These are phyloP conservation scores for Picochlorum sp. DNA, from an alignment of 139 green algal species.

Conservation along the genomic window DNA sequence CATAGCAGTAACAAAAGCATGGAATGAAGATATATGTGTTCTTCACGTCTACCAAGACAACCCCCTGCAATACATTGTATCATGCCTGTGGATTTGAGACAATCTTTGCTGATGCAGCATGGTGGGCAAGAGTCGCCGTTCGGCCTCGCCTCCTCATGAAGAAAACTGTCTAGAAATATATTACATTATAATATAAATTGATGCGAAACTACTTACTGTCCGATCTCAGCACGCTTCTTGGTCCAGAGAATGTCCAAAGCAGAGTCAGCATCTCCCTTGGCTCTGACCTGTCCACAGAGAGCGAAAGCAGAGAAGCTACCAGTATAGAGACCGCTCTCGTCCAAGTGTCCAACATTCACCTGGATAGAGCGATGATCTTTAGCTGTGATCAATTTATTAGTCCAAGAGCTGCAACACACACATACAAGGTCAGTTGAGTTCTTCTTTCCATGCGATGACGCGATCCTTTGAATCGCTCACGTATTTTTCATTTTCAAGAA, in stretches of 20 bases:
- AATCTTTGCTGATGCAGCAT: conserved; percentile 14
- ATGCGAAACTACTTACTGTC: conserved; percentile 26
- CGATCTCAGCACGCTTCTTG: conserved; percentile 60
- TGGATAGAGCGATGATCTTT: conserved; percentile 97
- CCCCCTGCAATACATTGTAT: conserved; percentile 31
- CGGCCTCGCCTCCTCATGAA: conserved; percentile 32
- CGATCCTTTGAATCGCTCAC: too few species aligned
- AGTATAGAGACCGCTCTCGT: conserved; percentile 91
- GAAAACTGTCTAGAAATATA: conserved; percentile 6
- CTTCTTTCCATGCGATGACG: too few species aligned
- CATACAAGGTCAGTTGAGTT: too few species aligned
- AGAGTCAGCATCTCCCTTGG: conserved; percentile 76
- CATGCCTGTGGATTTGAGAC: conserved; percentile 20
- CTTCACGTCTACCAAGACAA: conserved; percentile 46
- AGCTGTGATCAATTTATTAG: conserved; percentile 97
- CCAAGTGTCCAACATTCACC: conserved; percentile 98
- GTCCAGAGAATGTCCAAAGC: conserved; percentile 86
- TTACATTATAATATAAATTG: conserved; percentile 11
- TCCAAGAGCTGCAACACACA: conserved; percentile 80
- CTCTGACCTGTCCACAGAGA: conserved; percentile 76
- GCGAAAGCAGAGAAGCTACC: conserved; percentile 91
- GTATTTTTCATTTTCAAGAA: too few species aligned
- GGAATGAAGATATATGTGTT: conserved; percentile 21
- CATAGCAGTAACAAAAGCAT: conserved; percentile 24
- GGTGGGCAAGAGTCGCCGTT: conserved; percentile 13